Evolutionary conservation across 2,329 filamentous ascomycete genomes (phyloP), one percentile per base, ranked within the genome.

Genomic region (Epicoccum sorghinum): DNA sequence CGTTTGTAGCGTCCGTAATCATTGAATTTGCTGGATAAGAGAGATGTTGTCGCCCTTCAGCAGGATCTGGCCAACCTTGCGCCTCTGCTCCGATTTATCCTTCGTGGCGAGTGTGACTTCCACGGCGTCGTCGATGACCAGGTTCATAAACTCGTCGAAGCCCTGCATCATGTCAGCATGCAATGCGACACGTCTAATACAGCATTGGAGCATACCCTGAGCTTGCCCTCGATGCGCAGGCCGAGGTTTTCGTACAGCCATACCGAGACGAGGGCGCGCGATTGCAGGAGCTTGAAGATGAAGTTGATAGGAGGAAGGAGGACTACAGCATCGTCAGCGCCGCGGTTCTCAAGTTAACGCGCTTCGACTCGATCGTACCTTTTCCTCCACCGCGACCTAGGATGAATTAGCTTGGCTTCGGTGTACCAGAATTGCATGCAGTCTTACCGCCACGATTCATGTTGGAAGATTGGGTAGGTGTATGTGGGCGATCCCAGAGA

Each of bases 101-200:
- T 96, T 96, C 59, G 89, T 92, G 50, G 90, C 82, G 71, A 91
- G 85, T 75, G 88, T 90, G 39, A 99, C 92, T 78, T 98, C 93
- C 52, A 97, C 86, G 27, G 95, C 95, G 67, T 99, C 92, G 71
- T 99, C 95, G 63, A 96, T 85, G 35, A 98, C 95, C 44, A 99
- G 82, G 79, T 99, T 99, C 93, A 99, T 97, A 80, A 98, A 99
- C 77, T 99, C 95, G 75, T 99, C 95, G 65, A 99, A 99, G 12
- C 95, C 93, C 92, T 96, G 59, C 33, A 32, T 60, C 24, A 4
- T 40, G 47, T 72, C 44, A 73, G 60, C 46, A 55, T 36, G 3
- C 35, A 42, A 30, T 9, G 35, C 30, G 52, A 43, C 6, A 36
- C 54, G 25, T 39, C 23, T 29, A 41, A 39, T 25, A 32, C 24